phyloP scores from a whole-genome alignment of 495 filamentous ascomycete genomes.

The Pyrenula aspistea region DNA sequence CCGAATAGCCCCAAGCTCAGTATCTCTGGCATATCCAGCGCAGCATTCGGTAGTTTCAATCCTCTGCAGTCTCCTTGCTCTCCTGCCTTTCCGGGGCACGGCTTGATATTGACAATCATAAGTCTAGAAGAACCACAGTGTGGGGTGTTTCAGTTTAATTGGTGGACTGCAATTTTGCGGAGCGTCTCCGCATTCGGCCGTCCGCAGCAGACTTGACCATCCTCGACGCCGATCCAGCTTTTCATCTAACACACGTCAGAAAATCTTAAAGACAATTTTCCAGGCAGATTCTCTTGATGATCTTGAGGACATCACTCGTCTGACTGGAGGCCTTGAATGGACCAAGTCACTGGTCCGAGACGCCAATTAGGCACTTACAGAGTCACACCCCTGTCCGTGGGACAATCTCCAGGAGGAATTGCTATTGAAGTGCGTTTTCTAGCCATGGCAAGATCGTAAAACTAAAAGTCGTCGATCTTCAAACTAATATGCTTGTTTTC shows the following conservation, averaged over 20 bases:
- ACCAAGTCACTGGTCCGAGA: too few relatives aligned
- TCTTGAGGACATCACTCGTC: too few relatives aligned
- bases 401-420: too few relatives aligned
- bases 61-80: not conserved
- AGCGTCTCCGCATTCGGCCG: not conserved
- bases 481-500: not conserved
- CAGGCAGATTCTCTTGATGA: too few relatives aligned
- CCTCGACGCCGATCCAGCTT: not conserved
- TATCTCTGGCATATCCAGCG: not conserved
- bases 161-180: not conserved
- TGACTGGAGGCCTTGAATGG: too few relatives aligned
- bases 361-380: too few relatives aligned
- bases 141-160: too few relatives aligned
- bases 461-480: not conserved
- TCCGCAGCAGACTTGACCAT: not conserved
- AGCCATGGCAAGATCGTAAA: not conserved
- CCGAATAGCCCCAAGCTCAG: not conserved
- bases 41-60: not conserved
- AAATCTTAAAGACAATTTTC: too few relatives aligned
- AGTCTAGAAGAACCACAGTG: not conserved
- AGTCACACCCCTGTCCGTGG: too few relatives aligned
- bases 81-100: not conserved
- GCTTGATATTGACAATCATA: not conserved
- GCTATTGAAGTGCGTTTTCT: too few relatives aligned
- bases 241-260: not conserved